Evolutionary conservation across 75 land plant species (phyloP).

Genomic region (Gnetum montanum): DNA sequence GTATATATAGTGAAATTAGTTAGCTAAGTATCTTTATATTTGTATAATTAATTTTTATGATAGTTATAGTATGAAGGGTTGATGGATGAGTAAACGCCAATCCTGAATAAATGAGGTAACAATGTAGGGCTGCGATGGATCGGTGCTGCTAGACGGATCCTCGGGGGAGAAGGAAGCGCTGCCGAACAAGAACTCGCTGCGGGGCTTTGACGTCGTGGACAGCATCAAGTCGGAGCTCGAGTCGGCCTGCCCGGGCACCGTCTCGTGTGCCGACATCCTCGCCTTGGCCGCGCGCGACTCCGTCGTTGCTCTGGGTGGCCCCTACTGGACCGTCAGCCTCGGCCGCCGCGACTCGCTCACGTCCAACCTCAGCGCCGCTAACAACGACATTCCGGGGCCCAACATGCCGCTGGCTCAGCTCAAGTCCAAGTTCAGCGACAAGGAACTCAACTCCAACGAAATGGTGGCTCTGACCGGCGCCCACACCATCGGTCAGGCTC

Average conservation of each 20-base stretch:
- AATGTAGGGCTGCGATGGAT: too few relatives aligned
- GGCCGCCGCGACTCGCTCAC: constrained; percentile 15
- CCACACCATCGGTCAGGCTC: too few relatives aligned
- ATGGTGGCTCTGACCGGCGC: constrained; percentile 36
- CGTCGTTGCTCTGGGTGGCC: too few relatives aligned
- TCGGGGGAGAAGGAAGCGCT: constrained; percentile 13
- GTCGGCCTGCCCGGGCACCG: constrained; percentile 11
- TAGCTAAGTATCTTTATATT: too few relatives aligned
- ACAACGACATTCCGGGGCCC: constrained; percentile 9
- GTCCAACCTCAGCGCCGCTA: constrained; percentile 8
- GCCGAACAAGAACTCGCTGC: too few relatives aligned
- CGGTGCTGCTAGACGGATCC: constrained; percentile 28
- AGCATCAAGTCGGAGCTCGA: constrained; percentile 17
- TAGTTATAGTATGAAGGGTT: too few relatives aligned
- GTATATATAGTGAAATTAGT: too few relatives aligned
- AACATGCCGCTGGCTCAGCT: constrained; percentile 1
- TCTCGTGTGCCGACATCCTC: too few relatives aligned
- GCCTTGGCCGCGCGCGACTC: too few relatives aligned
- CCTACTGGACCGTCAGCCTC: constrained; percentile 12
- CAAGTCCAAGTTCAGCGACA: constrained; percentile 3
- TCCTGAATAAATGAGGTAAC: constrained; percentile 20
- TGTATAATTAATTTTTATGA: too few relatives aligned
- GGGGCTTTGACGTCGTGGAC: constrained; percentile 25
- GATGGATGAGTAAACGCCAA: not conserved
- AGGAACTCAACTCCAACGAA: constrained; percentile 25